phyloP scores from a whole-genome alignment of 345 rosid species.

The Eutrema yunnanense region DNA sequence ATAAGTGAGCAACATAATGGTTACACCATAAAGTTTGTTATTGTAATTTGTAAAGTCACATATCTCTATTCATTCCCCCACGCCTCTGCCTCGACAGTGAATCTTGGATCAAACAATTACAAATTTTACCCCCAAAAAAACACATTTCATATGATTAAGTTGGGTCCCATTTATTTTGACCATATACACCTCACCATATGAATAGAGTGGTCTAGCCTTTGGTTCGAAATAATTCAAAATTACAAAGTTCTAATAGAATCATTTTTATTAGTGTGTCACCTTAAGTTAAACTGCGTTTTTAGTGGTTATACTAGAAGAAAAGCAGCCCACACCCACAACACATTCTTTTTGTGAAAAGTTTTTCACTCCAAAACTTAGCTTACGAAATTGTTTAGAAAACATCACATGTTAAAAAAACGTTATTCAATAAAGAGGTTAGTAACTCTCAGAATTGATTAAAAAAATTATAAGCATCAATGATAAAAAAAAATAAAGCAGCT shows the following conservation, averaged over 20 bases:
- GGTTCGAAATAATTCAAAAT: not conserved
- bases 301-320: too few species aligned
- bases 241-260: not conserved
- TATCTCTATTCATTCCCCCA: conserved; percentile 36
- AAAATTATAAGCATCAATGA: conserved; percentile 3
- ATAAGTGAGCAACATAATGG: conserved; percentile 30
- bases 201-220: not conserved
- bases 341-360: too few species aligned
- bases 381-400: not conserved
- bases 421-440: conserved; percentile 4
- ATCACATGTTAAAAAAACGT: not conserved
- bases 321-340: too few species aligned
- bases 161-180: conserved; percentile 23
- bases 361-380: not conserved
- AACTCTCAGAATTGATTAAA: not conserved
- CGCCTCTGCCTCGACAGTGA: conserved; percentile 28
- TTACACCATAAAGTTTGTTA: conserved; percentile 23
- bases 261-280: not conserved
- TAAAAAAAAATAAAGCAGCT: conserved; percentile 22
- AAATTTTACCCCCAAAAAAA: not conserved
- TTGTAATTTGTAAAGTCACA: conserved; percentile 26
- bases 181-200: not conserved
- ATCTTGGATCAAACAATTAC: conserved; percentile 25
- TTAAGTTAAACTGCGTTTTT: too few species aligned
- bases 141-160: not conserved